phyloP scores from a whole-genome alignment of 1,284 basidiomycete genomes.

The Sporisorium iseilematis-ciliati region DNA sequence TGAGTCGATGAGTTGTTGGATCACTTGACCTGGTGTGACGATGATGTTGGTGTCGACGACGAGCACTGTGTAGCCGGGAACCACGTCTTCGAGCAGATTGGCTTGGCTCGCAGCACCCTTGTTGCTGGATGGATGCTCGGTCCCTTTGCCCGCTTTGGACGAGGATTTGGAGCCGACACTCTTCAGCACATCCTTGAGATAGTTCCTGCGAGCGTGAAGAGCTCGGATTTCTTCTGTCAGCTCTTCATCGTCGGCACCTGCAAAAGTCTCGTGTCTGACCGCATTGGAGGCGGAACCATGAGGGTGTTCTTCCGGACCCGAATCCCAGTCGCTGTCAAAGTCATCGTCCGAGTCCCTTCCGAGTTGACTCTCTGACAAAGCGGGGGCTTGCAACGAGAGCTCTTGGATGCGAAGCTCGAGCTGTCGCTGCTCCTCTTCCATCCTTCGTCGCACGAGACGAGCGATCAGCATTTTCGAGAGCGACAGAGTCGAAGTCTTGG shows the following conservation, averaged over 20 bases:
- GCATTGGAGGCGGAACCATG: not conserved
- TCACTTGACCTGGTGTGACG: conserved; percentile 71
- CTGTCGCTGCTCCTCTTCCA: conserved; percentile 73
- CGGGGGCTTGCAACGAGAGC: conserved; percentile 58
- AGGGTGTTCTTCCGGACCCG: conserved; percentile 4
- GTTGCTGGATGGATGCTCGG: conserved; percentile 53
- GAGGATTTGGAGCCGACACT: conserved; percentile 10
- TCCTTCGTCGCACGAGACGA: conserved; percentile 79
- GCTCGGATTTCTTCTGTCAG: conserved; percentile 73
- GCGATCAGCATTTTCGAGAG: conserved; percentile 78
- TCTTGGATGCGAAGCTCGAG: conserved; percentile 72
- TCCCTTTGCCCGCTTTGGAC: conserved; percentile 22
- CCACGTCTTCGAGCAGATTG: conserved; percentile 70
- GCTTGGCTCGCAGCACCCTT: conserved; percentile 31
- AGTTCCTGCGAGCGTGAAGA: conserved; percentile 70
- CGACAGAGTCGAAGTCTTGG: conserved; percentile 52
- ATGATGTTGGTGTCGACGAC: conserved; percentile 94
- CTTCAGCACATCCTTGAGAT: conserved; percentile 32
- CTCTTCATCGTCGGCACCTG: conserved; percentile 4
- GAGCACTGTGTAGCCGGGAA: conserved; percentile 88
- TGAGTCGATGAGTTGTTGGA: conserved; percentile 79
- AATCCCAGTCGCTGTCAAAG: conserved; percentile 38
- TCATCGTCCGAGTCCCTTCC: conserved; percentile 47
- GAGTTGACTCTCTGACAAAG: conserved; percentile 1
- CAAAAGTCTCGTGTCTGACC: not conserved